Percentiles rank a stretch among this genome's conserved stretches.
These are phyloP conservation scores for Fusarium newnesense DNA, from an alignment of 2,329 filamentous ascomycete species.

Conservation along the genomic window DNA sequence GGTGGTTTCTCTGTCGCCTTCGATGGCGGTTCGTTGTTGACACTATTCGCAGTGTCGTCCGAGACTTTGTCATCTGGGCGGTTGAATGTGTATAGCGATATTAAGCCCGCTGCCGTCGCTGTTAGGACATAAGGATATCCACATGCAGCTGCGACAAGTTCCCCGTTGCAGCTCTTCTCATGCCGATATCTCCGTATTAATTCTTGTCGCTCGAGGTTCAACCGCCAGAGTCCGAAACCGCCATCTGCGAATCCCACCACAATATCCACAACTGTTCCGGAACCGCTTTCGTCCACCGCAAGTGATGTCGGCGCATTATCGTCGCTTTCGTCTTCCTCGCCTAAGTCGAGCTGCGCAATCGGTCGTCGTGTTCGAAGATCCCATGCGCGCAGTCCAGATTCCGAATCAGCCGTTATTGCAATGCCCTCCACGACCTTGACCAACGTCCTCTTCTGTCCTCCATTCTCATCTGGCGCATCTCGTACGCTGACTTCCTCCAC, in stretches of 20 bases:
- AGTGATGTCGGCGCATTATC: conserved; percentile 67
- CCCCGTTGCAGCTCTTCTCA: conserved; percentile 69
- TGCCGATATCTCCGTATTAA: conserved; percentile 68
- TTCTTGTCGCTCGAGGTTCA: conserved; percentile 57
- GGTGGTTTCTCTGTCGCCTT: neutral
- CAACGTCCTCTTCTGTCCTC: conserved; percentile 67
- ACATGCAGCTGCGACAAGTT: conserved; percentile 76
- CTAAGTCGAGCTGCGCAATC: conserved; percentile 61
- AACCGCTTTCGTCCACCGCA: conserved; percentile 67
- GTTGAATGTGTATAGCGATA: conserved; percentile 80
- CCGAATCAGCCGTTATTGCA: conserved; percentile 78
- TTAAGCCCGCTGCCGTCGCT: conserved; percentile 76
- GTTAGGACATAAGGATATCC: conserved; percentile 81
- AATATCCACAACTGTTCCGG: conserved; percentile 64
- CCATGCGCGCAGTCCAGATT: conserved; percentile 81
- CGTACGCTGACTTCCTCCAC: conserved; percentile 79
- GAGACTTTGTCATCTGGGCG: conserved; percentile 16
- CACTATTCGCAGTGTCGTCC: conserved; percentile 3
- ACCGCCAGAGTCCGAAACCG: conserved; percentile 74
- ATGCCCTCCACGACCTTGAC: conserved; percentile 82
- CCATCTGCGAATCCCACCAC: conserved; percentile 78
- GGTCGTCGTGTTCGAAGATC: conserved; percentile 71
- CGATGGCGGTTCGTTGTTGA: neutral
- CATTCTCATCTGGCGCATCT: conserved; percentile 47
- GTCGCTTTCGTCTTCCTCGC: conserved; percentile 27